Percentiles rank a stretch among this genome's conserved stretches.
These are phyloP conservation scores for Candida yuanshanica DNA, from an alignment of 805 yeast species.

Conservation along the genomic window DNA sequence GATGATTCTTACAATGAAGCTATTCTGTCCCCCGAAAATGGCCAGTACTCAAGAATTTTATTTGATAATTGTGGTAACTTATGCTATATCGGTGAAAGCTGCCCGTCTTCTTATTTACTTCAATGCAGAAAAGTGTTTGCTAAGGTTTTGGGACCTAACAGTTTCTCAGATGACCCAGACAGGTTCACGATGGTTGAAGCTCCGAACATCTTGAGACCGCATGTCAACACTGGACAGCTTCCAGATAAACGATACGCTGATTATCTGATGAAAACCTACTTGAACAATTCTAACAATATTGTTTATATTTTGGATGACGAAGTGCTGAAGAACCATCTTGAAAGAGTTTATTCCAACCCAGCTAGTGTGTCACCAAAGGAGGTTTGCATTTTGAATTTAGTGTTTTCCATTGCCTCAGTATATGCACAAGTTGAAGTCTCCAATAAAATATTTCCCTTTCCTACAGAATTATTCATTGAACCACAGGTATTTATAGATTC, in stretches of 20 bases:
- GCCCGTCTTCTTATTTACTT: constrained; percentile 34
- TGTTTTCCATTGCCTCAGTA: constrained; percentile 36
- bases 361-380: constrained; percentile 21
- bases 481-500: constrained; percentile 32
- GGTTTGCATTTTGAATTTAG: constrained; percentile 32
- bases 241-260: constrained; percentile 28
- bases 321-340: constrained; percentile 25
- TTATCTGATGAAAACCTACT: constrained; percentile 28
- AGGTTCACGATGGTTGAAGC: constrained; percentile 31
- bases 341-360: constrained; percentile 28
- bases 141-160: constrained; percentile 27
- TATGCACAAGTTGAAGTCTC: constrained; percentile 28
- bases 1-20: constrained; percentile 13
- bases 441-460: constrained; percentile 22
- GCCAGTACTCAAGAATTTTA: constrained; percentile 25
- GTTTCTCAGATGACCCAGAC: constrained; percentile 34
- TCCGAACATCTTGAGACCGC: constrained; percentile 11
- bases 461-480: constrained; percentile 18
- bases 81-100: constrained; percentile 37
- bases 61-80: constrained; percentile 31
- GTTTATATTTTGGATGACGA: constrained; percentile 35
- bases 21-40: constrained; percentile 8
- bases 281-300: constrained; percentile 34
- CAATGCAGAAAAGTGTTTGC: constrained; percentile 35
- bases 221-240: constrained; percentile 19